Evolutionary conservation across 2,329 filamentous ascomycete species (phyloP).

Genomic region (Macrophomina phaseolina): DNA sequence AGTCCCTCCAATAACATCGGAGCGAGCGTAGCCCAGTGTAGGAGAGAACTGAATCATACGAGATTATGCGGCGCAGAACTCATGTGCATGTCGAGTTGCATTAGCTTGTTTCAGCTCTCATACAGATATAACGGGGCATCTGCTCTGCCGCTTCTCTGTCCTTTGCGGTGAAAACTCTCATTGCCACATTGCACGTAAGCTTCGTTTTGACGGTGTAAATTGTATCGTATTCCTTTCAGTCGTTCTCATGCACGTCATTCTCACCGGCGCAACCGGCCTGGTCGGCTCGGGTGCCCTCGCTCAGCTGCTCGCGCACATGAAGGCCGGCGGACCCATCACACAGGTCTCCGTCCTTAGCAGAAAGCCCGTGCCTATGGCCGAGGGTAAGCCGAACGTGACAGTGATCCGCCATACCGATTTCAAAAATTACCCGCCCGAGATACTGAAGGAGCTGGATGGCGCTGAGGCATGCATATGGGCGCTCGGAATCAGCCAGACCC

Average conservation of each 20-base stretch:
- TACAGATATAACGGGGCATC: too few species aligned
- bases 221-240: too few species aligned
- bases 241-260: constrained; percentile 47
- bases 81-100: too few species aligned
- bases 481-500: constrained; percentile 67
- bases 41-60: too few species aligned
- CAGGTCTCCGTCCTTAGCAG: constrained; percentile 73
- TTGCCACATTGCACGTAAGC: too few species aligned
- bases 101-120: too few species aligned
- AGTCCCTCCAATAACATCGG: too few species aligned
- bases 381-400: constrained; percentile 62
- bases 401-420: constrained; percentile 75
- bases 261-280: constrained; percentile 53
- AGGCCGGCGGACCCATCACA: constrained; percentile 48
- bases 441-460: constrained; percentile 66
- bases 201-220: too few species aligned
- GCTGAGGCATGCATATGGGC: constrained; percentile 77
- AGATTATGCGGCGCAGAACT: too few species aligned
- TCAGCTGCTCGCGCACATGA: constrained; percentile 41
- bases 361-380: constrained; percentile 67
- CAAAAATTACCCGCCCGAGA: constrained; percentile 59
- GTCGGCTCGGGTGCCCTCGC: constrained; percentile 48
- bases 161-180: too few species aligned
- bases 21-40: too few species aligned
- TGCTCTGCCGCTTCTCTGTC: too few species aligned